Base-by-base conservation (phyloP, 345 rosid genomes). In the Cardamine resedifolia region DNA sequence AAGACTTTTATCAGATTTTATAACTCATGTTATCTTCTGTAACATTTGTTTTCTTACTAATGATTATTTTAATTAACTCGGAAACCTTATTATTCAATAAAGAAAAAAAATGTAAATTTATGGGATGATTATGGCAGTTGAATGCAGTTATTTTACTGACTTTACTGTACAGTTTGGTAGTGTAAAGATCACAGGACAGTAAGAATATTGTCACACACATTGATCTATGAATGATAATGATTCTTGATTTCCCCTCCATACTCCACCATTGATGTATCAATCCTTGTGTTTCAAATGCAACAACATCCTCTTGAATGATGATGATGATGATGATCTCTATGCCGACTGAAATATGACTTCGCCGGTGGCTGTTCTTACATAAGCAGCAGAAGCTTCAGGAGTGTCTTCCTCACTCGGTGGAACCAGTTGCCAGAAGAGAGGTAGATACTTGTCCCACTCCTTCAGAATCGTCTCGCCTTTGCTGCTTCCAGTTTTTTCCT, bases 361-460 rank as follows among this genome's bases (percentile, higher is more conserved):
- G 5, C 85, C 97, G 20, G 94, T 60, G 48, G 84, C 70, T 49
- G 92, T 83, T 72, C 81, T 82, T 79, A 85, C 85, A 64, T 88
- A 95, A 41, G 78, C 84, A 6, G 96, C 86, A 72, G 86, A 85
- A 68, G 98, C 99, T 85, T 95, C 99, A 0, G 97, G 99, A 39
- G 96, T 91, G 85, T 95, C 99, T 81, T 95, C 99, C 81, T 95
- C 99, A 10, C 97, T 91, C n/a, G 99, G 99, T 18, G 99, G 99
- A 75, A 95, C 99, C 20, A 95, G 73, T 81, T 95, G 97, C 99
- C 99, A 86, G 80, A 95, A 91, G 56, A 86, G 88, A 26, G 96
- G 78, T 38, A 95, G 81, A 78, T 84, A 88, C 51, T 64, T 80
- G 33, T 95, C 97, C 99, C 99, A 91, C 6, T 90, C 96, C 51